Conservation (phyloP, 106 monocot species). For the Apostasia shenzhenica region DNA sequence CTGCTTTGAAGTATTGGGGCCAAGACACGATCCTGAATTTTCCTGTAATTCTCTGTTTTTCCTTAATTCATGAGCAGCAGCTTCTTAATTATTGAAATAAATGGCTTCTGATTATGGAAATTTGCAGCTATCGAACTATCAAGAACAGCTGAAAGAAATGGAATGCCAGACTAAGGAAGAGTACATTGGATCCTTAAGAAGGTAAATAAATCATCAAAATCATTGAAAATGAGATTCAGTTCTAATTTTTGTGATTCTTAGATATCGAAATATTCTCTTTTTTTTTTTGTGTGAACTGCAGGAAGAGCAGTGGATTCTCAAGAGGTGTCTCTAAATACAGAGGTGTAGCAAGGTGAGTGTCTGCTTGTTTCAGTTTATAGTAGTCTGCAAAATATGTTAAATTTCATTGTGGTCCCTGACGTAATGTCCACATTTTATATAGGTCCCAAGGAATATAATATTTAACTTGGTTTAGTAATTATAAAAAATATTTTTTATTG, state of each 20-base stretch:
- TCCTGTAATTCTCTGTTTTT: slow-evolving; percentile 29
- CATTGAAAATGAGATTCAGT: background rate
- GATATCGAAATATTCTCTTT: background rate
- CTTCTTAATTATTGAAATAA: background rate
- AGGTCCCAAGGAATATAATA: too few species aligned
- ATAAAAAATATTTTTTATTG: too few species aligned
- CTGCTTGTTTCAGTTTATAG: too few species aligned
- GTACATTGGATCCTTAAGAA: slow-evolving; percentile 11
- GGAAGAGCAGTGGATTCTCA: slow-evolving; percentile 66
- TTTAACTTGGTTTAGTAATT: too few species aligned
- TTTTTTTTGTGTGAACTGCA: slow-evolving; percentile 8
- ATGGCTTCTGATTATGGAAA: background rate
- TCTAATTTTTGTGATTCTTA: background rate
- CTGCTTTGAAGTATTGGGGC: slow-evolving; percentile 71
- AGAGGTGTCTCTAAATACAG: slow-evolving; percentile 71
- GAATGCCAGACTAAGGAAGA: slow-evolving; percentile 2
- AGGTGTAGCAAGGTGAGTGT: slow-evolving; percentile 53
- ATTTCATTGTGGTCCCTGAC: too few species aligned
- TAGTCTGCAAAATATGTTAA: too few species aligned
- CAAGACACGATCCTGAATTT: slow-evolving; percentile 48
- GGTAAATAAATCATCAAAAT: background rate
- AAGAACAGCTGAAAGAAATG: slow-evolving; percentile 12
- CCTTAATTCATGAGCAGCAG: background rate
- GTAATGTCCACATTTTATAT: too few species aligned
- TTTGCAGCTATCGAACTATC: background rate